phyloP scores from a whole-genome alignment of 805 yeast species.

The Sugiyamaella lignohabitans region DNA sequence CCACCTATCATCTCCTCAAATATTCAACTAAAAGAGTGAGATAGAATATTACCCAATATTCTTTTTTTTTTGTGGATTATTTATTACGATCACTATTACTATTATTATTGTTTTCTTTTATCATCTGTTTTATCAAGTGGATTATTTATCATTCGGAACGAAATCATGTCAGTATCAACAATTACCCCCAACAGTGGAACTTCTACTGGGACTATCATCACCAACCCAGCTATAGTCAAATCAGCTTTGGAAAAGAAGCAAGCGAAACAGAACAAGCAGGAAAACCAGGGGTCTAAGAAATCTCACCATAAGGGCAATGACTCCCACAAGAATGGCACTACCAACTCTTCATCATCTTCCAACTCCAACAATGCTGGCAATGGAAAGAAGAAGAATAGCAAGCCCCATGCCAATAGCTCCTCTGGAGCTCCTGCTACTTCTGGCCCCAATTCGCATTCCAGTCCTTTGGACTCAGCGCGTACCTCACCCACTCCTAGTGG shows the following conservation, averaged over 20 bases:
- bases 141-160: no score
- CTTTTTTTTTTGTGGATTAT: no score
- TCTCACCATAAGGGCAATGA: constrained; percentile 2
- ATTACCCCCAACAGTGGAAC: constrained; percentile 3
- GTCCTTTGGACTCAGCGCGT: background rate
- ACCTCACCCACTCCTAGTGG: background rate
- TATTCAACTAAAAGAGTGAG: no score
- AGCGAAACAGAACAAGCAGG: constrained; percentile 3
- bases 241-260: constrained; percentile 19
- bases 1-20: no score
- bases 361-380: background rate
- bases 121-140: no score
- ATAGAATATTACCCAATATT: no score
- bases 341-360: background rate
- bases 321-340: background rate
- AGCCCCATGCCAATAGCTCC: background rate
- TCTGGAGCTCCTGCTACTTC: background rate
- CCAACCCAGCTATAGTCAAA: constrained; percentile 23
- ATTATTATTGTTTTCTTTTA: no score
- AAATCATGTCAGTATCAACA: no score
- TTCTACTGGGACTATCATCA: constrained; percentile 12
- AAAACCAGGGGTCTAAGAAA: constrained; percentile 1
- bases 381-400: background rate
- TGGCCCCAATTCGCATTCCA: background rate
- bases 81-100: no score